phyloP scores from a whole-genome alignment of 139 green algal species.

The Closterium sp. region DNA sequence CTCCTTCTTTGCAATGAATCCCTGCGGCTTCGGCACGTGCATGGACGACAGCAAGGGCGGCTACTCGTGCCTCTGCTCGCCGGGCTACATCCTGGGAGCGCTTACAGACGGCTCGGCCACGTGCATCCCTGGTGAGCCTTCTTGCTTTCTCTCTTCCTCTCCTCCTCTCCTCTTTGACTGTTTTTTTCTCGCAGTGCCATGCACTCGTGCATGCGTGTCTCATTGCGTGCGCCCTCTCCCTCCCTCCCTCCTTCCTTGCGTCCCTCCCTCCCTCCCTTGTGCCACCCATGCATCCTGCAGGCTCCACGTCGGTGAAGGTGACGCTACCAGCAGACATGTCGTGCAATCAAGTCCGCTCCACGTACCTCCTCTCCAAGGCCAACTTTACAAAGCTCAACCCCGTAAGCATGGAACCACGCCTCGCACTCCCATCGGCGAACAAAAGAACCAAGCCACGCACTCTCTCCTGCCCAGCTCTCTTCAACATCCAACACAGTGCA shows the following conservation, averaged over 20 bases:
- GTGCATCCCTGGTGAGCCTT: conserved; percentile 12
- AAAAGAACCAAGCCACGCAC: no score
- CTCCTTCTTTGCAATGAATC: conserved; percentile 1
- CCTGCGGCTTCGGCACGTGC: conserved; percentile 16
- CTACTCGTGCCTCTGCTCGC: conserved; percentile 24
- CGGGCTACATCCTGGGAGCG: not conserved
- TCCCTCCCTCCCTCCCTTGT: not conserved
- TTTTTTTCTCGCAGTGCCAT: no score
- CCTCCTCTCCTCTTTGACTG: no score
- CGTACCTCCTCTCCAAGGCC: not conserved
- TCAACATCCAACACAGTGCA: no score
- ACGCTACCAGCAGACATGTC: not conserved
- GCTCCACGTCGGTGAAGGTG: not conserved
- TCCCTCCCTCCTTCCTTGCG: not conserved
- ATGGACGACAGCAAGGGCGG: not conserved
- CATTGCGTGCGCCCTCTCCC: not conserved
- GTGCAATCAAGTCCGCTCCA: not conserved
- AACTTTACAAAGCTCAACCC: not conserved
- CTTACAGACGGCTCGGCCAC: not conserved
- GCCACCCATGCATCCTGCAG: not conserved
- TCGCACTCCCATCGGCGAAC: no score
- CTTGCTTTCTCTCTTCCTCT: not conserved
- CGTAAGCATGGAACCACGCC: not conserved
- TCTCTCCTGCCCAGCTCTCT: no score
- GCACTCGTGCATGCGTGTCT: not conserved